Conservation (phyloP, 257 asterid genomes). For the Primulina eburnea region DNA sequence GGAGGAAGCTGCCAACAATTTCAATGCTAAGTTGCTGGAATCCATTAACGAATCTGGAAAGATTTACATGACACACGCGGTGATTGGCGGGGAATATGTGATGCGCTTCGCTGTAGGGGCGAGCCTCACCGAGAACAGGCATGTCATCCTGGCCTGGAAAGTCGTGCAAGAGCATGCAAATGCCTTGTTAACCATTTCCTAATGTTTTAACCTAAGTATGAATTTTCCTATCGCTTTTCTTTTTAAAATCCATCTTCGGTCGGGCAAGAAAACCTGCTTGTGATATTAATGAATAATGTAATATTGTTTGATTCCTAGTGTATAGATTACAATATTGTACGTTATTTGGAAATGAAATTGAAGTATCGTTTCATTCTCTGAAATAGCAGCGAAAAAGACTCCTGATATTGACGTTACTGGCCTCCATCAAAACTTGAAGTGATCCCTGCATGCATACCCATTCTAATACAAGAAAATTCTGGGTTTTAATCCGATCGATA, state of each 20-base stretch:
- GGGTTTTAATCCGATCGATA: too few relatives aligned
- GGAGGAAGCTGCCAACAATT: conserved; percentile 45
- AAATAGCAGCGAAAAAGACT: background rate
- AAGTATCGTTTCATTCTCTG: background rate
- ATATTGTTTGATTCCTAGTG: background rate
- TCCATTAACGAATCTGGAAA: conserved; percentile 54
- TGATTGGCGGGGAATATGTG: conserved; percentile 57
- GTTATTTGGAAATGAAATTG: too few relatives aligned
- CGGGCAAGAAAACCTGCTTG: background rate
- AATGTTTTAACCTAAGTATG: background rate
- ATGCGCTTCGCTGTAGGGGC: conserved; percentile 68
- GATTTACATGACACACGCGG: conserved; percentile 67
- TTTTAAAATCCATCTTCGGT: background rate
- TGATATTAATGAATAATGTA: background rate
- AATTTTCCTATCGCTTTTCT: background rate
- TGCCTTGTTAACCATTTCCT: conserved; percentile 32
- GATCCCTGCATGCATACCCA: too few relatives aligned
- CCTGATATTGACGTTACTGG: background rate
- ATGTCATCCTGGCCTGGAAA: conserved; percentile 66
- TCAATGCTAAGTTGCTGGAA: conserved; percentile 53
- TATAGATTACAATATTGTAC: background rate
- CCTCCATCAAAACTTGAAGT: too few relatives aligned
- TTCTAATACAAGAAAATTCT: too few relatives aligned
- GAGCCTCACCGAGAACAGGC: conserved; percentile 56
- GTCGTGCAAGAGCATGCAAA: conserved; percentile 59